Base-by-base conservation (phyloP, 2,329 filamentous ascomycete species). In the Cladosporium phlei region DNA sequence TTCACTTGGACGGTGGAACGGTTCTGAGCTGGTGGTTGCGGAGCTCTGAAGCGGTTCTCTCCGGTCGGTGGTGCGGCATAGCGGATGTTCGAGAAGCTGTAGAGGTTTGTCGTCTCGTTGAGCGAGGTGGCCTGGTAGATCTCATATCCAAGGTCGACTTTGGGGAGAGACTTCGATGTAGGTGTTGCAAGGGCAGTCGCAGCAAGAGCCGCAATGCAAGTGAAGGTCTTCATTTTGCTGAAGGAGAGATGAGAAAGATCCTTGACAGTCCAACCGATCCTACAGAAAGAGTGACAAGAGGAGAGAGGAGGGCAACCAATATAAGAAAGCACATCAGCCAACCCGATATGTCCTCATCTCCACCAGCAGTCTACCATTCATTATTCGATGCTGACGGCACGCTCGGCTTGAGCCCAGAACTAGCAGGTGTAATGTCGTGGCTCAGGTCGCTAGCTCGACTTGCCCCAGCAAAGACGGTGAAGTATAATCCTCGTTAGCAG, bases 11-110 rank as follows among this genome's bases (percentile, higher is more conserved):
- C 61, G 1, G 55, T 50, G 5, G 66, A 62, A 24, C 74, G 67
- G 53, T 76, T 70, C 34, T 61, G 53, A 6, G 60, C 60, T 65
- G 62, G 59, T 10, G 53, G 35, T 34, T 58, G 51, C 2, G 77
- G 76, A 22, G 70, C 68, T 14, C 66, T 66, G 52, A 77, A 80
- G 19, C 77, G 66, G 34, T 77, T 59, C 11, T 75, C 55, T 8
- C 73, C 76, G 2, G 74, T 51, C 1, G 77, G 77, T 11, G 77
- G 70, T 20, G 73, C 72, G 5, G 75, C 77, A 59, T 74, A 80
- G 33, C 76, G 70, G 51, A 80, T 78, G 54, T 80, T 78, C 43
- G 64, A 71, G 62, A 80, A 80, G 51, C 73, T 76, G 60, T 77
- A 79, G 38, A 55, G 52, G 16, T 52, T 40, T 20, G 55, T 55